Evolutionary conservation across 1,139 yeast species (phyloP), one percentile per base, ranked within the genome.

Genomic region (Nakaseomyces bracarensis): DNA sequence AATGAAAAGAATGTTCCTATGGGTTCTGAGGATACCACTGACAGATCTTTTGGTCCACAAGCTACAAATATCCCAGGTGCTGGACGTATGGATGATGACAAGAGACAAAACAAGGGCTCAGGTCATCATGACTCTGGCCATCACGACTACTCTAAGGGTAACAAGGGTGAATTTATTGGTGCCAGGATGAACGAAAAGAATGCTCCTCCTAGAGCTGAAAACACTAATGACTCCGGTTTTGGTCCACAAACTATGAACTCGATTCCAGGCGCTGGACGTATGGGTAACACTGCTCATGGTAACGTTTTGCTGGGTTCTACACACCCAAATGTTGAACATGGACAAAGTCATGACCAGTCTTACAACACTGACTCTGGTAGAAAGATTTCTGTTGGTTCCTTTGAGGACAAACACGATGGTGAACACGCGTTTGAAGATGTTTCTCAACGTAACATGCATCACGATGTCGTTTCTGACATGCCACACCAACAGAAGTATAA

Each of bases 251-350:
- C 41, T 3, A 43, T 29, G 14, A 45, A 49, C 3, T n/a, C n/a
- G n/a, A 21, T 49, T 5, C 53, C 53, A 19, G 53, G 53, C 19
- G 46, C 51, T 11, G 53, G 53, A 19, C 3, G 27, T 41, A 8
- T 49, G 48, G 45, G 38, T 39, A 7, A 33, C 28, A 31, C 41
- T 5, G 31, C n/a, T 4, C 45, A 45, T 18, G 36, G 26, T 6
- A 33, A 33, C n/a, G 36, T 33, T 5, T 20, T 33, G 36, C 11
- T 33, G 23, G 38, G 34, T 21, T 8, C 23, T 28, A 19, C 26
- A 10, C 2, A 11, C 15, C 21, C 10, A 22, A 18, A 37, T 13
- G n/a, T n/a, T n/a, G n/a, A n/a, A n/a, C n/a, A n/a, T n/a, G n/a
- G n/a, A n/a, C 31, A 26, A 3, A 27, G 8, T 10, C 29, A 19